A percentile compares a stretch with the other conserved stretches of the same genome.
Conservation (phyloP, 2,329 filamentous ascomycete genomes). For the Trichoderma polysporum region DNA sequence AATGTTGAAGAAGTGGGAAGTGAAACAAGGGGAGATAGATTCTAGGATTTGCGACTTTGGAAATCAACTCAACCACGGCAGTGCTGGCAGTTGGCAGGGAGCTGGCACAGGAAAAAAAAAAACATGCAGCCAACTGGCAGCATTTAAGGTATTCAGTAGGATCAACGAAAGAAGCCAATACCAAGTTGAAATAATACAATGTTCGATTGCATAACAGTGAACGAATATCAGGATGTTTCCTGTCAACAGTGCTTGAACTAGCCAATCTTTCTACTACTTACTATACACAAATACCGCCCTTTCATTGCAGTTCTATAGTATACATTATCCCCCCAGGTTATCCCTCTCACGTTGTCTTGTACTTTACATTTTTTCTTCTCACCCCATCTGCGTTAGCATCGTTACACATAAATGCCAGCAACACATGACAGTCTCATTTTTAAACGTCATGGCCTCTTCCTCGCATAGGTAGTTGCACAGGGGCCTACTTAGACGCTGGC, state of each 20-base stretch:
- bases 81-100: neutral
- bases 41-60: neutral
- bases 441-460: neutral
- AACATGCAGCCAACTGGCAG: neutral
- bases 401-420: neutral
- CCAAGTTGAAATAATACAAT: neutral
- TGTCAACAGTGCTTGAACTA: neutral
- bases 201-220: neutral
- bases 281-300: neutral
- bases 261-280: neutral
- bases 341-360: neutral
- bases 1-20: neutral
- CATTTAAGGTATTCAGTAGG: neutral
- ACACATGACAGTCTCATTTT: neutral
- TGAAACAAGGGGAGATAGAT: neutral
- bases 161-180: neutral
- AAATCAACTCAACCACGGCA: neutral
- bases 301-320: neutral
- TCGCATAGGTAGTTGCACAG: neutral
- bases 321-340: neutral
- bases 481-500: neutral
- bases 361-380: conserved; percentile 4
- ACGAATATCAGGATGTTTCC: neutral
- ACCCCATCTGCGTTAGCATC: neutral
- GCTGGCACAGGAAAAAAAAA: neutral